phyloP scores from a whole-genome alignment of 1,284 basidiomycete genomes.

The Cryptococcus maquisensis region DNA sequence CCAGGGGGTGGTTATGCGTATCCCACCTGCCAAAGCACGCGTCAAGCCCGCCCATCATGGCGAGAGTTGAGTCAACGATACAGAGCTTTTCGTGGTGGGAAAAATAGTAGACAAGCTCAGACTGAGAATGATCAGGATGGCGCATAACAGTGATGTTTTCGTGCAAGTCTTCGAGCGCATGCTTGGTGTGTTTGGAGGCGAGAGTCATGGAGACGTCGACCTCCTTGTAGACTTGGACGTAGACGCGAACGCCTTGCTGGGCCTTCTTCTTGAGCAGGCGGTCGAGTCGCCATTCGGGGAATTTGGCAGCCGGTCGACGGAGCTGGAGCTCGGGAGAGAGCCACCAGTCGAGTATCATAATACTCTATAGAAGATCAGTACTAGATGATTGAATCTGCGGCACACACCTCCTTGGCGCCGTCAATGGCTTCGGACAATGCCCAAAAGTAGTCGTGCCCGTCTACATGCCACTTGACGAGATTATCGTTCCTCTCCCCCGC shows the following conservation, averaged over 20 bases:
- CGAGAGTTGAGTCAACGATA: conserved; percentile 76
- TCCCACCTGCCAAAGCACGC: conserved; percentile 96
- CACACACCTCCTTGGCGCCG: conserved; percentile 42
- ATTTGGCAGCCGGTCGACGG: conserved; percentile 75
- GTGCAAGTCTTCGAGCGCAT: conserved; percentile 73
- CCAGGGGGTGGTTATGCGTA: conserved; percentile 69
- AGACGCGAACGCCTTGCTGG: conserved; percentile 79
- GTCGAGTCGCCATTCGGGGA: conserved; percentile 82
- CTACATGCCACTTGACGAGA: conserved; percentile 83
- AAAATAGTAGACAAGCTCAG: conserved; percentile 45
- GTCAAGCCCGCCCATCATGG: conserved; percentile 68
- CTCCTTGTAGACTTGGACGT: conserved; percentile 86
- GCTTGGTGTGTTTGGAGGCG: conserved; percentile 79
- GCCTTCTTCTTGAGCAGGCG: conserved; percentile 79
- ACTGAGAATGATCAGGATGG: conserved; percentile 83
- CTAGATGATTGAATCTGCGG: neutral
- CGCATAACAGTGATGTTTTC: conserved; percentile 80
- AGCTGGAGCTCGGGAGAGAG: conserved; percentile 79
- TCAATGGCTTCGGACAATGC: conserved; percentile 85
- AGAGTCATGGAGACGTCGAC: conserved; percentile 86
- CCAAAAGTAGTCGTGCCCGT: conserved; percentile 89
- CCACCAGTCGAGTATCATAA: conserved; percentile 77
- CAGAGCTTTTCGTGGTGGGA: conserved; percentile 54
- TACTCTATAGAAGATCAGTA: conserved; percentile 48
- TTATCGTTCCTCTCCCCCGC: conserved; percentile 62